phyloP scores from a whole-genome alignment of 2,329 filamentous ascomycete species.

The Dactylellina parvicollis region DNA sequence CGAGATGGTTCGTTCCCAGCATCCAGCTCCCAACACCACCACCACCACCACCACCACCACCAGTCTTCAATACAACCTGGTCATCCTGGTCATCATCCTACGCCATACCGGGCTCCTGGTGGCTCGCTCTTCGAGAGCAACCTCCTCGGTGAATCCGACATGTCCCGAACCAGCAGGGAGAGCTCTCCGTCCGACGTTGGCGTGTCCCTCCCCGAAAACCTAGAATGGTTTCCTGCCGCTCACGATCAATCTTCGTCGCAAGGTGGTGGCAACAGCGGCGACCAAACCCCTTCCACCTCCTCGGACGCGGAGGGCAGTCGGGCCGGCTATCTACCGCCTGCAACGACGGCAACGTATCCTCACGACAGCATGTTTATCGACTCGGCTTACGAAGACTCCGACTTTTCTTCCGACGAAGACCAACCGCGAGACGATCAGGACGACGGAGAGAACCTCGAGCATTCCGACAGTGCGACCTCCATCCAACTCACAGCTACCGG shows the following conservation, averaged over 20 bases:
- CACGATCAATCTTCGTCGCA: constrained; percentile 15
- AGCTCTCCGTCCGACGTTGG: not conserved
- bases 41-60: not conserved
- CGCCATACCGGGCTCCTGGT: not conserved
- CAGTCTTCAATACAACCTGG: not conserved
- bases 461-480: not conserved
- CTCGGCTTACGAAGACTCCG: constrained; percentile 32
- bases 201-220: not conserved
- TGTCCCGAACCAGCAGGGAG: constrained; percentile 7
- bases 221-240: not conserved
- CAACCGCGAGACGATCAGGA: not conserved
- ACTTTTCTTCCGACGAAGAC: constrained; percentile 37
- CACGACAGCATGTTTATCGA: constrained; percentile 33
- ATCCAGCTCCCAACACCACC: not conserved
- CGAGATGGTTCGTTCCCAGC: constrained; percentile 1
- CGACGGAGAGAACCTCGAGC: constrained; percentile 1
- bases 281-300: not conserved
- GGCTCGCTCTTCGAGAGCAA: not conserved
- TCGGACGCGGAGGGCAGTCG: not conserved
- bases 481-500: not conserved
- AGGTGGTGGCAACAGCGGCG: not conserved
- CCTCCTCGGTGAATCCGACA: constrained; percentile 5
- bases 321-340: not conserved
- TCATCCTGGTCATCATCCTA: not conserved
- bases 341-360: not conserved